Evolutionary conservation across 83 land plant genomes (phyloP), one percentile per base, ranked within the genome.

Genomic region (Diphasiastrum complanatum): DNA sequence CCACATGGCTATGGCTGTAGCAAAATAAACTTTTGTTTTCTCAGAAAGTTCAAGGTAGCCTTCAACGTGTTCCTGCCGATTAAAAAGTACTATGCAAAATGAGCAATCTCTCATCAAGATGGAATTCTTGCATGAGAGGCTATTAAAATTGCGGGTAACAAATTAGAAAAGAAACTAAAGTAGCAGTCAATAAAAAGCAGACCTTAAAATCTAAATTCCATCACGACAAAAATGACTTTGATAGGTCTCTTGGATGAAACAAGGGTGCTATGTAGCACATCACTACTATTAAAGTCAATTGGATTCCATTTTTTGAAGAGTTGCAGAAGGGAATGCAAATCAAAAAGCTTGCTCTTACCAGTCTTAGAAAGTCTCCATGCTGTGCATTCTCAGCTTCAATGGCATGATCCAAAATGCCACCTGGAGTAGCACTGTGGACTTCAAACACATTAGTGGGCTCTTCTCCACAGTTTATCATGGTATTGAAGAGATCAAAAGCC

Each of bases 351-450:
- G 14, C 14, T 8, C 12, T 38, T 38, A 38, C 43, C 49, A 67
- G 70, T 24, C 70, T 38, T 62, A 67, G 6, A 12, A 67, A 67
- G 18, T 67, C 70, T 14, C 20, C 19, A 25, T 67, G 70, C 65
- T 57, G 70, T 23, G 65, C 51, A 33, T 57, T 50, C 47, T 67
- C 70, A 29, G 70, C 70, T 54, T 67, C 70, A 47, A 67, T 67
- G 23, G 70, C 70, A 6, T 62, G 65, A 28, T 67, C 70, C 47
- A 67, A 43, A 22, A 67, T 67, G 18, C 70, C 70, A 29, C 70
- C 70, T 20, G 70, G 50, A 18, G 70, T 67, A 20, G 70, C 70
- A 46, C 70, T 49, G 20, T 14, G 14, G 14, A 38, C 12, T 8
- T 14, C 8, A 38, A 38, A 8, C 8, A 14, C 8, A 8, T 38